phyloP scores from a whole-genome alignment of 768 basidiomycete genomes.

The Mycena galericulata region DNA sequence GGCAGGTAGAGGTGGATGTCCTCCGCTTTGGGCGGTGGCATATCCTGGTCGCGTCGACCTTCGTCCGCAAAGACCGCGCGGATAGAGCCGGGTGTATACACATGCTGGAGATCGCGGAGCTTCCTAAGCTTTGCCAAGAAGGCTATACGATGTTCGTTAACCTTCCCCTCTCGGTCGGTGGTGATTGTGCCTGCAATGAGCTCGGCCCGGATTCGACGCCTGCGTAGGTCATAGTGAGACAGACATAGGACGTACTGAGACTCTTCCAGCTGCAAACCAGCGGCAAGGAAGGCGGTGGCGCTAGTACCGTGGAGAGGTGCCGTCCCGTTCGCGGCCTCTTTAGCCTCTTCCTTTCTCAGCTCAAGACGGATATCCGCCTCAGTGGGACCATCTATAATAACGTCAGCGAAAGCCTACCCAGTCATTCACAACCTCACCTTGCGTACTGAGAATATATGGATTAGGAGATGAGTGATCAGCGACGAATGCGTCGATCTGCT shows the following conservation, averaged over 20 bases:
- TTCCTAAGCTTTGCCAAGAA: conserved; percentile 2
- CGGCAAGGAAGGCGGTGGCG: neutral
- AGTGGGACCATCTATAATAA: neutral
- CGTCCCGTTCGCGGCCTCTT: neutral
- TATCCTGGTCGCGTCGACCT: neutral
- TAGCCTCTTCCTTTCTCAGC: neutral
- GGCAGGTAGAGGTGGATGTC: neutral
- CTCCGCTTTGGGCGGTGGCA: neutral
- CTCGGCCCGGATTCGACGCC: conserved; percentile 3
- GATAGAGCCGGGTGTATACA: conserved; percentile 1
- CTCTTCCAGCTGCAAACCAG: neutral
- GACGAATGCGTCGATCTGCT: neutral
- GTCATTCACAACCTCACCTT: neutral
- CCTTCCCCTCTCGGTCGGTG: neutral
- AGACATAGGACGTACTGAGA: neutral
- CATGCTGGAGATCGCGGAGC: conserved; percentile 14
- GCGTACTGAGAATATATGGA: neutral
- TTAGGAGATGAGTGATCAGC: neutral
- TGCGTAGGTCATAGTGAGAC: neutral
- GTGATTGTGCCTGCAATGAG: neutral
- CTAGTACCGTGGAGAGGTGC: neutral
- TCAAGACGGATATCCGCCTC: too few relatives aligned
- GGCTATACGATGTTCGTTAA: conserved; percentile 21
- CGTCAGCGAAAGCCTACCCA: too few relatives aligned
- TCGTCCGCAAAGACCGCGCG: neutral